Evolutionary conservation across 768 basidiomycete genomes (phyloP).

Genomic region (Calocera cornea): DNA sequence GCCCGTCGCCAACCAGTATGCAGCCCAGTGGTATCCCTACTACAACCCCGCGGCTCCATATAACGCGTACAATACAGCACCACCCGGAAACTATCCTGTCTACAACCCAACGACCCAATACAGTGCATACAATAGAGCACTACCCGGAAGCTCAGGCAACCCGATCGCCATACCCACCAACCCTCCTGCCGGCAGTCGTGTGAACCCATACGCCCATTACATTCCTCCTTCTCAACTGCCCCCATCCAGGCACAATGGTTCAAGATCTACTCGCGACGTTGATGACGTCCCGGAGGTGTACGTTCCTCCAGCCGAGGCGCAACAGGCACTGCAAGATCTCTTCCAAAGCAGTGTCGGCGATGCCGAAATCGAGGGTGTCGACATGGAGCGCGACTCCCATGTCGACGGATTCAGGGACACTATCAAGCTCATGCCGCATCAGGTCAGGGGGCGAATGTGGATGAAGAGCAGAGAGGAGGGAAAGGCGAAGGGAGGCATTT

Average conservation of each 20-base stretch:
- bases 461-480: slow-evolving; percentile 71
- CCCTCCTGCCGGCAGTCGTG: not conserved
- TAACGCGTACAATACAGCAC: too few species aligned
- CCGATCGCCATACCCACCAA: not conserved
- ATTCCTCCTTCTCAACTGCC: not conserved
- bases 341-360: slow-evolving; percentile 52
- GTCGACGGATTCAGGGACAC: slow-evolving; percentile 67
- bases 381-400: slow-evolving; percentile 45
- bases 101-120: not conserved
- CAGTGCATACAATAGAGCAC: not conserved
- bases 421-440: slow-evolving; percentile 68
- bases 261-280: not conserved
- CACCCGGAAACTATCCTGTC: too few species aligned
- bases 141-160: not conserved
- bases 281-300: not conserved
- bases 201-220: not conserved
- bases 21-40: too few species aligned
- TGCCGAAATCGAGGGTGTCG: slow-evolving; percentile 32
- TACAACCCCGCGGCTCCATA: too few species aligned
- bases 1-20: too few species aligned
- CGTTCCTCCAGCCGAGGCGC: slow-evolving; percentile 40
- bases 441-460: slow-evolving; percentile 74
- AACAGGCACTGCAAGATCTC: slow-evolving; percentile 63
- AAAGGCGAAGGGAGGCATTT: slow-evolving; percentile 71
- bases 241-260: not conserved